Evolutionary conservation across 495 filamentous ascomycete species (phyloP), one percentile per base, ranked within the genome.

Genomic region (Penicillium macrosclerotiorum): DNA sequence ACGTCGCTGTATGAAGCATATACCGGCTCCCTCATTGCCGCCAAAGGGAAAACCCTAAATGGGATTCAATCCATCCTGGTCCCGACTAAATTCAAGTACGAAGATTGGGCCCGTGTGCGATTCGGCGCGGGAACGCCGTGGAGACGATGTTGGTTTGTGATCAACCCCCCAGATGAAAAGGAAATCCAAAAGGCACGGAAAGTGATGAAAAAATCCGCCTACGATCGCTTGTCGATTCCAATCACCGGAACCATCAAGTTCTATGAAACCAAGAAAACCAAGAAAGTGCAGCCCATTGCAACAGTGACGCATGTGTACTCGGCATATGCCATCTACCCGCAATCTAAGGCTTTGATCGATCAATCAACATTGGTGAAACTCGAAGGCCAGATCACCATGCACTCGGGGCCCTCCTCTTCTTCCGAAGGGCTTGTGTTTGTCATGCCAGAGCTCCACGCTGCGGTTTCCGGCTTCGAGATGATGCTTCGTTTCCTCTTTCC

Each of bases 121-220:
- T 99, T 99, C 56, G 93, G 93, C 13, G 92, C 94, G 11, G 93
- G 93, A 13, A 95, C 92, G 8, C 92, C 93, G 2, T 99, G 93
- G 93, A 81, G 86, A 55, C 84, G 92, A 11, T 97, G 90, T 63
- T 99, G 89, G 88, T 96, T 90, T 65, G 92, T 97, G 49, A 85
- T 96, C 44, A 79, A 80, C 8, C 93, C 92, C 16, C 93, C 94
- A 3, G 86, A 90, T 54, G 90, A 96, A 64, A 99, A 97, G 67
- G 86, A 93, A 42, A 79, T 83, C 30, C 82, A 86, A 48, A 95
- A 90, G 58, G 76, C 83, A 17, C 83, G 88, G 49, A 96, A 95
- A 55, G 75, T 83, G 8, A 62, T 83, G 55, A 96, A 95, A 70
- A 96, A 95, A 69, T 86, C 86, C 3, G 83, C 86, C 7, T 96